Conservation (phyloP, 2,329 filamentous ascomycete species). For the Claviceps pusilla region DNA sequence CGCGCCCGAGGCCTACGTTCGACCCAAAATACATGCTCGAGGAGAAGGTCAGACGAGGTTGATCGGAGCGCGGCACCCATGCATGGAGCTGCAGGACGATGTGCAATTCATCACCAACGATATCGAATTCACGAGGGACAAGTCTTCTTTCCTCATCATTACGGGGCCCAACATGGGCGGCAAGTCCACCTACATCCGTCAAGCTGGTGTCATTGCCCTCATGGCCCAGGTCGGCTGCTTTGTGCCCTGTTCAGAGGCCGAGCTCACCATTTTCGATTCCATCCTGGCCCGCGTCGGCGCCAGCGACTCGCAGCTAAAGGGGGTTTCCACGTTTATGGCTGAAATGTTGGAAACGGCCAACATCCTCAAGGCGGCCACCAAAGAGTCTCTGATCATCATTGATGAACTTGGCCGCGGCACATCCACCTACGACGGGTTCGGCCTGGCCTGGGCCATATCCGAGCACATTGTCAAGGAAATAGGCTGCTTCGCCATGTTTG, state of each 20-base stretch:
- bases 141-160: slow-evolving; percentile 86
- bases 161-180: slow-evolving; percentile 98
- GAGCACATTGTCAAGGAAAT: slow-evolving; percentile 96
- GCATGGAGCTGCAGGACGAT: slow-evolving; percentile 97
- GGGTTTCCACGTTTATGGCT: slow-evolving; percentile 97
- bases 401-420: slow-evolving; percentile 94
- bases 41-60: slow-evolving; percentile 79
- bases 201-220: slow-evolving; percentile 88
- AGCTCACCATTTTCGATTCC: slow-evolving; percentile 90
- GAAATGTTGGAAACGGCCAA: slow-evolving; percentile 99
- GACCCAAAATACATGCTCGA: slow-evolving; percentile 77
- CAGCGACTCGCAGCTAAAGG: slow-evolving; percentile 91
- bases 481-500: slow-evolving; percentile 84
- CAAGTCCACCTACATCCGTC: slow-evolving; percentile 95
- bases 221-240: slow-evolving; percentile 97
- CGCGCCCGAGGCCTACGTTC: slow-evolving; percentile 79
- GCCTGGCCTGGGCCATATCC: slow-evolving; percentile 96
- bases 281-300: slow-evolving; percentile 93
- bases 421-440: slow-evolving; percentile 95
- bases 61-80: slow-evolving; percentile 89
- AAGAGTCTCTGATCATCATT: slow-evolving; percentile 93
- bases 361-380: slow-evolving; percentile 90
- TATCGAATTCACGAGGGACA: slow-evolving; percentile 60
- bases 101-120: slow-evolving; percentile 98
- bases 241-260: slow-evolving; percentile 78